Percentiles rank a stretch among this genome's conserved stretches.
Conservation (phyloP, 1,284 basidiomycete species). For the Apiotrichum domesticum region DNA sequence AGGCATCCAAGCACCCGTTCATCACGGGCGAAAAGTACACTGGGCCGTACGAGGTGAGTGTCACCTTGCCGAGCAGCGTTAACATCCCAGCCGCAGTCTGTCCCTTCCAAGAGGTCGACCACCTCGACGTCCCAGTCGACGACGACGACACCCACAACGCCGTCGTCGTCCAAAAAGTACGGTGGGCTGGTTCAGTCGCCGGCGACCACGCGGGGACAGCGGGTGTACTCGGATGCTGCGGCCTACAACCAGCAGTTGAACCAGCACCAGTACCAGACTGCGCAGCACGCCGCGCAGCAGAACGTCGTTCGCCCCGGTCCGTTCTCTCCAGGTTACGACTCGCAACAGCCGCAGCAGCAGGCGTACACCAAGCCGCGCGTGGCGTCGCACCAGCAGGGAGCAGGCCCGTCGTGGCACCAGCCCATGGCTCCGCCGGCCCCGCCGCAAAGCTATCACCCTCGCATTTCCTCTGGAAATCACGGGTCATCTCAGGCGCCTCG, state of each 20-base stretch:
- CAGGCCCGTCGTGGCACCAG: conserved; percentile 12
- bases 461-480: conserved; percentile 17
- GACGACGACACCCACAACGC: conserved; percentile 15
- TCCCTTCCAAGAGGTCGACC: conserved; percentile 11
- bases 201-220: conserved; percentile 62
- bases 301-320: conserved; percentile 28
- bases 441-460: conserved; percentile 26
- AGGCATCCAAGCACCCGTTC: conserved; percentile 92
- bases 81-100: conserved; percentile 8
- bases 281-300: conserved; percentile 53
- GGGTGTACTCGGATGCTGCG: conserved; percentile 86
- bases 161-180: conserved; percentile 60
- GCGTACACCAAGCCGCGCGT: conserved; percentile 11
- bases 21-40: conserved; percentile 94
- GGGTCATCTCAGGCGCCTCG: conserved; percentile 25
- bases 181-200: conserved; percentile 74
- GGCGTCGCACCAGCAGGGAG: conserved; percentile 39
- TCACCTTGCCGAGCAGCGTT: neutral
- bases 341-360: conserved; percentile 4
- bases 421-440: conserved; percentile 20
- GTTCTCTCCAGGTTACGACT: conserved; percentile 33
- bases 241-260: conserved; percentile 89
- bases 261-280: conserved; percentile 88
- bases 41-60: conserved; percentile 74
- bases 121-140: conserved; percentile 8